phyloP scores from a whole-genome alignment of 805 yeast species.

The Ogataea degrootiae region DNA sequence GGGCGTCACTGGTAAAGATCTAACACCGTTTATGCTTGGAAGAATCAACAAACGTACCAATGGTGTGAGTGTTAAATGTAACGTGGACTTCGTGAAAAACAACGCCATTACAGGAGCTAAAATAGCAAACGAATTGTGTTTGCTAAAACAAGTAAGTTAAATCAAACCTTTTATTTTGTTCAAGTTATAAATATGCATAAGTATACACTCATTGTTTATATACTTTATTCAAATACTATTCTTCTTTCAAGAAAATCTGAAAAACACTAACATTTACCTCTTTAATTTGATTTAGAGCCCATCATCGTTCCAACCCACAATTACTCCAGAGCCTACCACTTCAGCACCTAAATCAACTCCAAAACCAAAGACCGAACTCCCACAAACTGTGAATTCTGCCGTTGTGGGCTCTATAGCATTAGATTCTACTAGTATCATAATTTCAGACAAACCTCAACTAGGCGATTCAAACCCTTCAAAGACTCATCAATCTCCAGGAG shows the following conservation, averaged over 20 bases:
- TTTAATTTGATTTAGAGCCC: no score
- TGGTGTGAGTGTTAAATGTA: constrained; percentile 67
- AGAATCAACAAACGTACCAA: constrained; percentile 62
- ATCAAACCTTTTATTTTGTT: background rate
- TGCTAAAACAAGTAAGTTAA: constrained; percentile 24
- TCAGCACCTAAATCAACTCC: background rate
- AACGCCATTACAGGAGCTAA: constrained; percentile 66
- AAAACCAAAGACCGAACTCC: background rate
- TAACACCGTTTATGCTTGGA: constrained; percentile 72
- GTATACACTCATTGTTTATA: background rate
- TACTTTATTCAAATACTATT: background rate
- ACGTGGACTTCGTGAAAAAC: constrained; percentile 70
- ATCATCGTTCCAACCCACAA: no score
- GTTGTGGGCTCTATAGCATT: constrained; percentile 75
- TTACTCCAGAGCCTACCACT: background rate
- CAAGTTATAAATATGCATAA: background rate
- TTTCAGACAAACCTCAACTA: constrained; percentile 21
- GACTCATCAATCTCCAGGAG: constrained; percentile 60
- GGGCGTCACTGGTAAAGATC: constrained; percentile 63
- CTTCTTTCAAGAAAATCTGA: background rate
- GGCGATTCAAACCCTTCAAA: constrained; percentile 74
- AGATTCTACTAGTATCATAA: constrained; percentile 58
- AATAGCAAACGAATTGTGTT: constrained; percentile 53
- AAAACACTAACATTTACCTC: no score
- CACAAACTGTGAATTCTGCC: constrained; percentile 25